Conservation (phyloP, 306 rosid species). For the Gynostemma pentaphyllum region DNA sequence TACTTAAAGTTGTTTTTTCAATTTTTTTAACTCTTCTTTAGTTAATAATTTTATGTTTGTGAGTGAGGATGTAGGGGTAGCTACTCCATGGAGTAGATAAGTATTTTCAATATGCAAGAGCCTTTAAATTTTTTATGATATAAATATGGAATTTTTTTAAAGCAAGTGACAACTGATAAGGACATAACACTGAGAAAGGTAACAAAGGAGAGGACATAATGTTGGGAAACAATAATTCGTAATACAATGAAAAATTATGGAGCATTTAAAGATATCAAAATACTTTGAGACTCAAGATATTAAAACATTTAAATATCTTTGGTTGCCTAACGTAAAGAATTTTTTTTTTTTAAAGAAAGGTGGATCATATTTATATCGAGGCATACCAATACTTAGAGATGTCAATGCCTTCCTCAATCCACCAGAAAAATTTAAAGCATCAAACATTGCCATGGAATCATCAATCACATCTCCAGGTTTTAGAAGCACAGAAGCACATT, state of each 20-base stretch:
- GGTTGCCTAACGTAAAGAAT: not conserved
- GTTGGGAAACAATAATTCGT: not conserved
- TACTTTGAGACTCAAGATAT: not conserved
- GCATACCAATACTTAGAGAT: slow-evolving; percentile 74
- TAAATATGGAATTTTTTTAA: too few relatives aligned
- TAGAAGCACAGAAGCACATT: slow-evolving; percentile 51
- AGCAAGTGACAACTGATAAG: too few relatives aligned
- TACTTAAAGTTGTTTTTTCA: too few relatives aligned
- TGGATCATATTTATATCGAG: not conserved
- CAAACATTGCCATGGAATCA: slow-evolving; percentile 80
- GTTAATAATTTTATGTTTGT: too few relatives aligned
- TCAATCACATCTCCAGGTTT: slow-evolving; percentile 75
- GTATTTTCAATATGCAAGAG: too few relatives aligned
- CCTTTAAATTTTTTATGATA: too few relatives aligned
- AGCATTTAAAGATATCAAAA: not conserved
- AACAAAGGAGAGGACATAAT: not conserved
- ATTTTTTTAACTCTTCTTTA: too few relatives aligned
- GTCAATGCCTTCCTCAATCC: slow-evolving; percentile 69
- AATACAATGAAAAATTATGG: not conserved
- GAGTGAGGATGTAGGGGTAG: too few relatives aligned
- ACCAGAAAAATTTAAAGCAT: slow-evolving; percentile 62
- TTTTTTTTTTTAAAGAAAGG: not conserved
- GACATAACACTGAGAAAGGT: not conserved
- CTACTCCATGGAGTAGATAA: too few relatives aligned
- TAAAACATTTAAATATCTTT: too few relatives aligned